Evolutionary conservation across 2,329 filamentous ascomycete genomes (phyloP).

Genomic region (Coleophoma cylindrospora): DNA sequence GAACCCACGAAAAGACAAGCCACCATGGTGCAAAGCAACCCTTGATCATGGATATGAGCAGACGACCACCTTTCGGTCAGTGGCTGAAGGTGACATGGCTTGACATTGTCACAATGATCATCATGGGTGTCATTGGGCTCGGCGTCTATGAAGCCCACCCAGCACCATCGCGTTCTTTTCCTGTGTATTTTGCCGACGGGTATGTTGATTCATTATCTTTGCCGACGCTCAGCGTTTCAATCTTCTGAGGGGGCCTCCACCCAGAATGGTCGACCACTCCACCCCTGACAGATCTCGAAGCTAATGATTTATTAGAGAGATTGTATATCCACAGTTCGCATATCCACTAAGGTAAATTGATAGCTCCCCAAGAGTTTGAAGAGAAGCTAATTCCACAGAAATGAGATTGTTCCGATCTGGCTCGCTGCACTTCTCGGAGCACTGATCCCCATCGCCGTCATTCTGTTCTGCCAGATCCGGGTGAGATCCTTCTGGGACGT

Average conservation of each 20-base stretch:
- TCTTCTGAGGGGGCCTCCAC: no score
- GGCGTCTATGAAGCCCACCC: slow-evolving; percentile 63
- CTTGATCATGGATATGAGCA: slow-evolving; percentile 34
- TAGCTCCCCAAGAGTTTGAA: no score
- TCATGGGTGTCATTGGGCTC: slow-evolving; percentile 61
- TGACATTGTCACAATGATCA: slow-evolving; percentile 62
- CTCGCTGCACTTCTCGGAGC: slow-evolving; percentile 60
- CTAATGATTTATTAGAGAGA: slow-evolving; percentile 31
- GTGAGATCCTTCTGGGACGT: slow-evolving; percentile 64
- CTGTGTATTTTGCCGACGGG: slow-evolving; percentile 60
- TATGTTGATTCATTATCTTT: no score
- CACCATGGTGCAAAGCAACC: slow-evolving; percentile 11
- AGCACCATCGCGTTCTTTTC: slow-evolving; percentile 64
- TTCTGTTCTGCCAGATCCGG: slow-evolving; percentile 62
- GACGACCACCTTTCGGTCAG: slow-evolving; percentile 57
- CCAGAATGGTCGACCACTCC: no score
- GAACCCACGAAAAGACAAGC: slow-evolving; percentile 7
- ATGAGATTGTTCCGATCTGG: slow-evolving; percentile 69
- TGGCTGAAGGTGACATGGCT: slow-evolving; percentile 65
- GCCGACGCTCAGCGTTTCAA: no score
- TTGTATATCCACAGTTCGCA: slow-evolving; percentile 66
- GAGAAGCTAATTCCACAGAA: slow-evolving; percentile 26
- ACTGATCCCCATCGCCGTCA: slow-evolving; percentile 59
- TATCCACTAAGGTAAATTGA: slow-evolving; percentile 48
- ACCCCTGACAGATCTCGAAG: no score